Conservation (phyloP, 1,139 yeast species). For the Geotrichum europaeum region DNA sequence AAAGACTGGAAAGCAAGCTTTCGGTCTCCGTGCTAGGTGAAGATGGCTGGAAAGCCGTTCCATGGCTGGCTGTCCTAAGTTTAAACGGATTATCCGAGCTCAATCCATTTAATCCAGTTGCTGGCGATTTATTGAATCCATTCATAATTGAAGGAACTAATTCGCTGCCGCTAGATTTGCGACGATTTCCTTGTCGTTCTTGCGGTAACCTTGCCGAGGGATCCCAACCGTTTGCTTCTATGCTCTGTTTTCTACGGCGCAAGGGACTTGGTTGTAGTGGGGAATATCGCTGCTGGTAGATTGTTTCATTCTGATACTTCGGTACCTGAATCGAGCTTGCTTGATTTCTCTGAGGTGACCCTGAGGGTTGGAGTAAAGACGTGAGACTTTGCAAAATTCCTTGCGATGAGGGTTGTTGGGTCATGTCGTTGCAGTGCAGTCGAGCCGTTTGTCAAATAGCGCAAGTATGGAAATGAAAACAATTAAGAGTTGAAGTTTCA, state of each 20-base stretch:
- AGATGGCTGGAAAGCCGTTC: slow-evolving; percentile 19
- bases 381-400: slow-evolving; percentile 3
- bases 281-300: not conserved
- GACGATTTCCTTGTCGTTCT: not conserved
- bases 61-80: not conserved
- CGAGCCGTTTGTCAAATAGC: not conserved
- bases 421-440: not conserved
- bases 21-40: slow-evolving; percentile 7
- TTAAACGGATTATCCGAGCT: not conserved
- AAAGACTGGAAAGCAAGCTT: not conserved
- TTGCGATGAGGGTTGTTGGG: not conserved
- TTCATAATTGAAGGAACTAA: not conserved
- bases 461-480: not conserved
- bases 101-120: not conserved
- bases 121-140: not conserved
- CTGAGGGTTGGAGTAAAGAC: not conserved
- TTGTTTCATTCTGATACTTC: not conserved
- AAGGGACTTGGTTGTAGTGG: not conserved
- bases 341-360: not conserved
- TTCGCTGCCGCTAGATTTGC: not conserved
- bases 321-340: not conserved
- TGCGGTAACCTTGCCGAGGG: slow-evolving; percentile 32
- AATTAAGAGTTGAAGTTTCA: not conserved
- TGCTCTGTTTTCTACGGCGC: slow-evolving; percentile 23
- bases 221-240: slow-evolving; percentile 32